phyloP scores from a whole-genome alignment of 208 protist genomes.

The Acanthamoeba castellanii region DNA sequence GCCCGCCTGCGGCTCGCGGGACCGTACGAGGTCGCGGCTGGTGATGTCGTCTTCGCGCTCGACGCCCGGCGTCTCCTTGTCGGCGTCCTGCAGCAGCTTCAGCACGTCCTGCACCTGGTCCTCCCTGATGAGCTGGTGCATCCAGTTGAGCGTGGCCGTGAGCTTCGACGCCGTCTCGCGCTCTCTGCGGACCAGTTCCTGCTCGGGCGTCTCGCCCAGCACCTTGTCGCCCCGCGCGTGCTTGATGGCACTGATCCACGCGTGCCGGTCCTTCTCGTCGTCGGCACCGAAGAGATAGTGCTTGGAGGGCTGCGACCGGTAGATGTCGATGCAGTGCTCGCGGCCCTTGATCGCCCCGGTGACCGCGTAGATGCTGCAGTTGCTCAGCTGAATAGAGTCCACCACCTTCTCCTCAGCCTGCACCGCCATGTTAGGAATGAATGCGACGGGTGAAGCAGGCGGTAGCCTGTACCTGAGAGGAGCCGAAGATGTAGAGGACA shows the following conservation, averaged over 20 bases:
- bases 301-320: conserved; percentile 49
- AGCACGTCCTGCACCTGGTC: background rate
- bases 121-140: conserved; percentile 1
- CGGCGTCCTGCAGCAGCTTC: background rate
- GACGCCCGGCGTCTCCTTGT: background rate
- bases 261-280: conserved; percentile 35
- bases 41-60: background rate
- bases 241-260: conserved; percentile 24
- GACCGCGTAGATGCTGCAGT: conserved; percentile 49
- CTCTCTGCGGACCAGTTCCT: background rate
- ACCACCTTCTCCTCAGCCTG: conserved; percentile 16
- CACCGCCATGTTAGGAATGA: background rate
- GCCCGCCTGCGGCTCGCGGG: conserved; percentile 11
- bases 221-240: conserved; percentile 28
- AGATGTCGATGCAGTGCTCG: conserved; percentile 62
- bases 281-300: conserved; percentile 50
- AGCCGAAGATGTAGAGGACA: conserved; percentile 36
- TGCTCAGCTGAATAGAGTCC: conserved; percentile 45
- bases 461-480: background rate
- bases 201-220: conserved; percentile 5
- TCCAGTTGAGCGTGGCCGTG: conserved; percentile 4
- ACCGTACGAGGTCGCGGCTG: background rate
- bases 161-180: conserved; percentile 11
- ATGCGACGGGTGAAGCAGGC: background rate
- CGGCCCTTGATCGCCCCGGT: conserved; percentile 34